These are phyloP conservation scores for Astrephomene gubernaculifera DNA, from an alignment of 139 green algal species.

Conservation along the genomic window DNA sequence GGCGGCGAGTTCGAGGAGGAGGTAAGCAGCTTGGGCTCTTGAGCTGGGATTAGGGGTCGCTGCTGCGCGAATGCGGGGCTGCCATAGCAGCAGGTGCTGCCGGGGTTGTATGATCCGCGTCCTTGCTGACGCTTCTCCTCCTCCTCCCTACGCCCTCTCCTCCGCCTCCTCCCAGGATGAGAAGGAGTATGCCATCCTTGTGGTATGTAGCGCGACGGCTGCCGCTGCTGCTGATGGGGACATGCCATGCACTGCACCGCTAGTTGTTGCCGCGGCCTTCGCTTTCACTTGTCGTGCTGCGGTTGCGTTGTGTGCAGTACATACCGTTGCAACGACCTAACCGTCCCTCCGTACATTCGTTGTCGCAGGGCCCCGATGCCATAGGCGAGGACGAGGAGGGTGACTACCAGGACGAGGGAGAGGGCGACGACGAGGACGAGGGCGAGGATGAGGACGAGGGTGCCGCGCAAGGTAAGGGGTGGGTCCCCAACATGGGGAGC, in stretches of 20 bases:
- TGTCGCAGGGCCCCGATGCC: slow-evolving; percentile 7
- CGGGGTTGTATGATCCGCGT: too few species aligned
- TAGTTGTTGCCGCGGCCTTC: too few species aligned
- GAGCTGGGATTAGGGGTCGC: too few species aligned
- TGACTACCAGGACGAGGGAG: slow-evolving; percentile 37
- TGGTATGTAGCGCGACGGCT: slow-evolving; percentile 11
- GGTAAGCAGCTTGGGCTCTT: neutral
- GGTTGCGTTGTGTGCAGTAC: too few species aligned
- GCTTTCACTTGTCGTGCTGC: too few species aligned
- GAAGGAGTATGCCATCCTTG: slow-evolving; percentile 44
- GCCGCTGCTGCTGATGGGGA: too few species aligned
- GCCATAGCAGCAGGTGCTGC: too few species aligned
- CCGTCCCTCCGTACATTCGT: too few species aligned
- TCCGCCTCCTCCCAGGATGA: slow-evolving; percentile 18
- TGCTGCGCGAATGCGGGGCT: too few species aligned
- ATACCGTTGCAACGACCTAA: too few species aligned
- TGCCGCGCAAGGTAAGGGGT: neutral
- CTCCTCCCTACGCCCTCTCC: neutral
- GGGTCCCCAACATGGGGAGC: too few species aligned
- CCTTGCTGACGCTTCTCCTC: neutral
- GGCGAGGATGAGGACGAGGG: slow-evolving; percentile 31
- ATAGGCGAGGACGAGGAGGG: slow-evolving; percentile 46
- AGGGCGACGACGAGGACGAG: slow-evolving; percentile 34
- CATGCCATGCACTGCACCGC: too few species aligned
- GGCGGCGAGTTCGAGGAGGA: slow-evolving; percentile 45